Percentiles rank a stretch among this genome's conserved stretches.
Conservation (phyloP, 2,329 filamentous ascomycete species). For the Podosphaera aphanis region DNA sequence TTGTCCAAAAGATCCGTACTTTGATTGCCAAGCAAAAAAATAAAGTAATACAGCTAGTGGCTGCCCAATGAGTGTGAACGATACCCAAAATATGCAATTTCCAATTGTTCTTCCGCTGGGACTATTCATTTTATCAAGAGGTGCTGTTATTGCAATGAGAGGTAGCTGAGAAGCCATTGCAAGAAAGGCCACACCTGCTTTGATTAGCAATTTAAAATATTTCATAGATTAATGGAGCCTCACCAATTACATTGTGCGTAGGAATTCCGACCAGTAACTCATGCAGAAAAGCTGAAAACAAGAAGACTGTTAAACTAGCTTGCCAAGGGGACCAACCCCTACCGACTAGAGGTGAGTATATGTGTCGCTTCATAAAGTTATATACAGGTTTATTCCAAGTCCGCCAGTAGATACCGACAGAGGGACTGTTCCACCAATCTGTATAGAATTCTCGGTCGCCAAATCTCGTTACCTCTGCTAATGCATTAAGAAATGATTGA, state of each 20-base stretch:
- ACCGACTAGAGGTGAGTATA: conserved; percentile 71
- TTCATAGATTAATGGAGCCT: conserved; percentile 9
- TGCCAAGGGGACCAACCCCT: conserved; percentile 50
- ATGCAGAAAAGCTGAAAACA: conserved; percentile 71
- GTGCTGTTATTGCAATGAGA: conserved; percentile 58
- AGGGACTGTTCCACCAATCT: conserved; percentile 93
- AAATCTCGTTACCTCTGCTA: conserved; percentile 76
- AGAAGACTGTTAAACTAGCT: conserved; percentile 65
- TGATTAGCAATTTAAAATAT: conserved; percentile 1
- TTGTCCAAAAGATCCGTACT: conserved; percentile 38
- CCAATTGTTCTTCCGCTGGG: conserved; percentile 58
- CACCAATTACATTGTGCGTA: conserved; percentile 79
- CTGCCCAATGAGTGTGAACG: conserved; percentile 86
- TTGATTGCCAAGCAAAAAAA: conserved; percentile 96
- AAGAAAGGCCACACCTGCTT: conserved; percentile 59
- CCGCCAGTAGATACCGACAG: conserved; percentile 74
- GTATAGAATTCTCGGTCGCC: conserved; percentile 88
- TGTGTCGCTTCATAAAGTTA: conserved; percentile 84
- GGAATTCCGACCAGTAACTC: conserved; percentile 84
- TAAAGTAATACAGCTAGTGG: conserved; percentile 80
- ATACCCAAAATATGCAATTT: conserved; percentile 90
- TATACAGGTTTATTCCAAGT: conserved; percentile 97
- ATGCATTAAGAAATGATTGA: conserved; percentile 72
- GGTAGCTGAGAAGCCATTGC: conserved; percentile 91
- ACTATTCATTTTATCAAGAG: conserved; percentile 55